Conservation (phyloP, 1,284 basidiomycete species). For the Leccinum subrobustum region DNA sequence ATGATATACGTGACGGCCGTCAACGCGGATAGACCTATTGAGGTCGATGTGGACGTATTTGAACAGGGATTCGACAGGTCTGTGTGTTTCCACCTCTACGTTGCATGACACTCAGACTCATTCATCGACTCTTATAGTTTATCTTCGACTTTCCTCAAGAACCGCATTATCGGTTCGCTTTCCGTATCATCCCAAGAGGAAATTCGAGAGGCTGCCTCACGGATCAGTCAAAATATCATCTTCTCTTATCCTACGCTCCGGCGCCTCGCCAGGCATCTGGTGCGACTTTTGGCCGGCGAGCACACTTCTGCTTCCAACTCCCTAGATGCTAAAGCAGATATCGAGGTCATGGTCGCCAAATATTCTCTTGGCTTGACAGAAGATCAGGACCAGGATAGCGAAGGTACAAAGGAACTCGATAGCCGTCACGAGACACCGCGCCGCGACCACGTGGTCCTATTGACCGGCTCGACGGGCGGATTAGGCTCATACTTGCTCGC, state of each 20-base stretch:
- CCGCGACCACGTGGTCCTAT: conserved; percentile 18
- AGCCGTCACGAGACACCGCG: not conserved
- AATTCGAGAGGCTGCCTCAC: conserved; percentile 9
- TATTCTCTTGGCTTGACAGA: conserved; percentile 12
- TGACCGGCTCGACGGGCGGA: conserved; percentile 35
- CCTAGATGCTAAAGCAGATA: conserved; percentile 13
- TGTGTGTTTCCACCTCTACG: not conserved
- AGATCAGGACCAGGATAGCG: not conserved
- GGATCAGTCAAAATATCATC: conserved; percentile 27
- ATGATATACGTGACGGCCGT: conserved; percentile 24
- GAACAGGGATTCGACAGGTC: conserved; percentile 34
- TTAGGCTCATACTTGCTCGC: conserved; percentile 32
- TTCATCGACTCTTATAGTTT: conserved; percentile 10
- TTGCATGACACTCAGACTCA: not conserved
- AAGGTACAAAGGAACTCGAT: not conserved
- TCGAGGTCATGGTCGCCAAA: conserved; percentile 30
- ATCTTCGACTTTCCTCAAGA: conserved; percentile 27
- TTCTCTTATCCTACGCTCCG: conserved; percentile 30
- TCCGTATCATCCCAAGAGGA: conserved; percentile 4
- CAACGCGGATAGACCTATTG: conserved; percentile 16
- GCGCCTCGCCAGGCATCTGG: conserved; percentile 17
- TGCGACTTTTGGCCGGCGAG: conserved; percentile 9
- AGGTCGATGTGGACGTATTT: conserved; percentile 21
- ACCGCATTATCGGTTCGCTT: conserved; percentile 24
- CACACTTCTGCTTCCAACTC: not conserved